Evolutionary conservation across 1,139 yeast genomes (phyloP), one percentile per base, ranked within the genome.

Genomic region (Diutina pseudorugosa): DNA sequence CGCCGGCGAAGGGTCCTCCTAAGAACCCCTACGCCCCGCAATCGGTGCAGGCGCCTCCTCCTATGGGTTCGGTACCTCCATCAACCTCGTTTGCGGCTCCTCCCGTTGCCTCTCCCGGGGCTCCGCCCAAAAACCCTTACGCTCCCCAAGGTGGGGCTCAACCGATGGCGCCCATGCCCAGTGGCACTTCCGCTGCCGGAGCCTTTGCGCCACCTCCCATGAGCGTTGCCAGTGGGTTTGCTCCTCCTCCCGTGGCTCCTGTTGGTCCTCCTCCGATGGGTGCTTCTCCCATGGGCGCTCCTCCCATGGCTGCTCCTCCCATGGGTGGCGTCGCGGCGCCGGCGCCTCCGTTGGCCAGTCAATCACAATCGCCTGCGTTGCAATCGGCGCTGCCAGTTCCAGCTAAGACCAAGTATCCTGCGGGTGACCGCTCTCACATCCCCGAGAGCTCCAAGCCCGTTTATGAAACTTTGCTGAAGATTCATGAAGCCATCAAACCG

Each of bases 341-440:
- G 2, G 49, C 52, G 7, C 47, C 51, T n/a, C 48, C 42, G 8
- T 47, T 42, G 41, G 41, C 48, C 1, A 23, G 47, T 4, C 53
- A 53, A 9, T 48, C 54, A 21, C 43, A 27, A 8, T 25, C 53
- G 18, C 27, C 33, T 5, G 33, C 47, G 7, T 18, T 20, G 25
- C 40, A 51, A n/a, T 19, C 40, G 16, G 43, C 41, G 6, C 49
- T 41, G 12, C 43, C 41, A 2, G 44, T 48, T 12, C 36, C 48
- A n/a, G 52, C 33, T 12, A 45, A 27, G n/a, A 25, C 6, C n/a
- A n/a, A 16, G 58, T 72, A 77, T 61, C 89, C 91, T 43, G 63
- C 79, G 11, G 93, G 91, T 30, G 93, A 85, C 63, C 77, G 91
- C 60, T 66, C 78, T 2, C 93, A 84, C 61, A 84, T 88, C 56